Conservation (phyloP, 495 filamentous ascomycete genomes). For the Penicillium longicatenatum region DNA sequence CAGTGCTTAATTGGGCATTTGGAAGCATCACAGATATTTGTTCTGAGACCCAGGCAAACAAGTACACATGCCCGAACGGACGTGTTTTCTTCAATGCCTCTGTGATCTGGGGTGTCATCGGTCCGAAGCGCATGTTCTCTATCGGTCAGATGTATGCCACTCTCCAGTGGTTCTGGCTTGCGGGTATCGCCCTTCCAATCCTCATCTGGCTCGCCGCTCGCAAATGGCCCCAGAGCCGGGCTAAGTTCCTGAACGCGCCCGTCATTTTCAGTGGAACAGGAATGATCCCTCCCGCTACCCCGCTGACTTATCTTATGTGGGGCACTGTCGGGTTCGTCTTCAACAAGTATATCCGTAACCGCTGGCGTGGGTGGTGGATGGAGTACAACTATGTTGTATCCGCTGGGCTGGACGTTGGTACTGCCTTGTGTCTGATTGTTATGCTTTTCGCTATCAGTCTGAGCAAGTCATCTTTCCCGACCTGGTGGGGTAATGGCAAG, state of each 20-base stretch:
- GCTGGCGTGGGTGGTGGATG: slow-evolving; percentile 71
- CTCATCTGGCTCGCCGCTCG: slow-evolving; percentile 48
- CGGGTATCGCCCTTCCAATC: slow-evolving; percentile 47
- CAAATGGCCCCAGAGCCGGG: slow-evolving; percentile 37
- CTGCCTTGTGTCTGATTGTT: slow-evolving; percentile 64
- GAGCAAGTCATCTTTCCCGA: slow-evolving; percentile 51
- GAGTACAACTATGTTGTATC: slow-evolving; percentile 63
- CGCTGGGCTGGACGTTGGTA: slow-evolving; percentile 69
- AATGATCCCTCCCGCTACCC: slow-evolving; percentile 54
- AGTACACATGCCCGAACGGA: slow-evolving; percentile 63
- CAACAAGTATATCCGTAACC: slow-evolving; percentile 64
- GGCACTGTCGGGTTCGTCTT: slow-evolving; percentile 66
- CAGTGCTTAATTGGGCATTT: slow-evolving; percentile 62
- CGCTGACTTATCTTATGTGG: slow-evolving; percentile 61
- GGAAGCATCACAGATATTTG: slow-evolving; percentile 56
- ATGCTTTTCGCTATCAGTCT: slow-evolving; percentile 69
- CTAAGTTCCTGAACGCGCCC: slow-evolving; percentile 49
- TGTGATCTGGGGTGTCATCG: slow-evolving; percentile 58
- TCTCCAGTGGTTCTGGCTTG: slow-evolving; percentile 55
- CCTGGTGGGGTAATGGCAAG: slow-evolving; percentile 68
- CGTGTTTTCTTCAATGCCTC: slow-evolving; percentile 62
- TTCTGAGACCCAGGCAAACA: slow-evolving; percentile 43
- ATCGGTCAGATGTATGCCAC: slow-evolving; percentile 46
- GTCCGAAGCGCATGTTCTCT: slow-evolving; percentile 53
- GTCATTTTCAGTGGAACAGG: slow-evolving; percentile 53